Conservation (phyloP, 495 filamentous ascomycete species). For the Astrothelium subdiscretum region DNA sequence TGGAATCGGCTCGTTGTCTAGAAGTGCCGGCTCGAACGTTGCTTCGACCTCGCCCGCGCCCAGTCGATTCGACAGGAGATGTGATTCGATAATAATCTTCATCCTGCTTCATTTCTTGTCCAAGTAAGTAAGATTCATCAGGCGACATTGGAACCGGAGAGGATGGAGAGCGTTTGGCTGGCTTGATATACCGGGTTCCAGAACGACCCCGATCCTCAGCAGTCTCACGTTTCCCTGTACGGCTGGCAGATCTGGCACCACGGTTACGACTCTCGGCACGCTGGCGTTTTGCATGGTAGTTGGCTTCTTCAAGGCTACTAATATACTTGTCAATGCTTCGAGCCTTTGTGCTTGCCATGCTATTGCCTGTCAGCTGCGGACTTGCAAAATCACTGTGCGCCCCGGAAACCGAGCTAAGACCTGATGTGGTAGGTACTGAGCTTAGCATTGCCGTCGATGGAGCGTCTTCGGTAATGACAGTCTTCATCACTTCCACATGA, state of each 20-base stretch:
- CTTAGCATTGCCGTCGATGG: slow-evolving; percentile 3
- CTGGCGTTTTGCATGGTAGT: slow-evolving; percentile 45
- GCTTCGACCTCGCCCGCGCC: slow-evolving; percentile 13
- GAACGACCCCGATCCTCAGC: slow-evolving; percentile 60
- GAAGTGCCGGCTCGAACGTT: slow-evolving; percentile 5
- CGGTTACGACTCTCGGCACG: slow-evolving; percentile 26
- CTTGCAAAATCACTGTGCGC: slow-evolving; percentile 11
- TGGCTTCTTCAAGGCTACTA: slow-evolving; percentile 69
- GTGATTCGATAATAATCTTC: slow-evolving; percentile 32
- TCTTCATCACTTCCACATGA: slow-evolving; percentile 33
- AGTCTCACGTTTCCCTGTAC: slow-evolving; percentile 40
- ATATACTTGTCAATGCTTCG: slow-evolving; percentile 77
- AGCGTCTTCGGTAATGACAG: slow-evolving; percentile 2
- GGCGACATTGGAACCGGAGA: slow-evolving; percentile 89
- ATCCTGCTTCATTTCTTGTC: slow-evolving; percentile 32
- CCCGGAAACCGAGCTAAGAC: neutral
- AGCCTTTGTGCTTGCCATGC: slow-evolving; percentile 30
- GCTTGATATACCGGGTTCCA: slow-evolving; percentile 56
- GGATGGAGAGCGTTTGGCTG: slow-evolving; percentile 77
- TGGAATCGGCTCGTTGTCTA: slow-evolving; percentile 18
- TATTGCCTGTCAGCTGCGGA: slow-evolving; percentile 26
- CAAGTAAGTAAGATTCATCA: slow-evolving; percentile 43
- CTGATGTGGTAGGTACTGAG: neutral
- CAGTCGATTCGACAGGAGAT: slow-evolving; percentile 27
- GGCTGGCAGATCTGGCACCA: slow-evolving; percentile 29